Conservation (phyloP, 202 grass and related monocot species). For the Eragrostis tef region DNA sequence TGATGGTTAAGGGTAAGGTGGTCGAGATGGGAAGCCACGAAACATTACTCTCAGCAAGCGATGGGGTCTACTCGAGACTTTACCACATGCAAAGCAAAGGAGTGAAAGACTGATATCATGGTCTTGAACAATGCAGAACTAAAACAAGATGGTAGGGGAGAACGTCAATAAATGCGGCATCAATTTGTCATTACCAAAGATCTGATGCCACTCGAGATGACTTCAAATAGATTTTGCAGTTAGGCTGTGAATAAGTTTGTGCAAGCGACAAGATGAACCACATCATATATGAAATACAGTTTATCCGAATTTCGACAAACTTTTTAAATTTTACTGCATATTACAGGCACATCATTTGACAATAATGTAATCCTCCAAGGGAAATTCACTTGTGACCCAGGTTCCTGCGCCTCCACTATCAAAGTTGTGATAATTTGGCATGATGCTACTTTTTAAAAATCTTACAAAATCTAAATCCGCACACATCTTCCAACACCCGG, state of each 20-base stretch:
- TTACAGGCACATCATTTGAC: not conserved
- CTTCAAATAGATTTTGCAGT: too few relatives aligned
- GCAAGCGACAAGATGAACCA: not conserved
- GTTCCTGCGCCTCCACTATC: too few relatives aligned
- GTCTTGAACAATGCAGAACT: too few relatives aligned
- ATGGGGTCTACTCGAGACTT: conserved; percentile 51
- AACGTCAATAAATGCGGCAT: not conserved
- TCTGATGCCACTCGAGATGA: not conserved
- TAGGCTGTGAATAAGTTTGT: not conserved
- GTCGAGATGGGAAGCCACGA: conserved; percentile 52
- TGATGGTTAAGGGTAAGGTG: conserved; percentile 61
- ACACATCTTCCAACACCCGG: not conserved
- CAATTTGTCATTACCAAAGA: not conserved
- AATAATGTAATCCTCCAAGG: not conserved
- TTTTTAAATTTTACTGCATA: not conserved
- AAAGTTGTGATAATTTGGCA: too few relatives aligned
- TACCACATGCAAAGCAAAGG: conserved; percentile 51
- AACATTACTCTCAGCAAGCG: conserved; percentile 23
- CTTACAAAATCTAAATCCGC: too few relatives aligned
- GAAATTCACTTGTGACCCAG: too few relatives aligned
- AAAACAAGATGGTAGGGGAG: too few relatives aligned
- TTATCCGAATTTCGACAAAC: not conserved
- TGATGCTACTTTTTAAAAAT: too few relatives aligned
- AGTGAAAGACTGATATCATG: conserved; percentile 19
- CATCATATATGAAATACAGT: not conserved